Evolutionary conservation across 2,329 filamentous ascomycete genomes (phyloP).

Genomic region (Venturia nashicola): DNA sequence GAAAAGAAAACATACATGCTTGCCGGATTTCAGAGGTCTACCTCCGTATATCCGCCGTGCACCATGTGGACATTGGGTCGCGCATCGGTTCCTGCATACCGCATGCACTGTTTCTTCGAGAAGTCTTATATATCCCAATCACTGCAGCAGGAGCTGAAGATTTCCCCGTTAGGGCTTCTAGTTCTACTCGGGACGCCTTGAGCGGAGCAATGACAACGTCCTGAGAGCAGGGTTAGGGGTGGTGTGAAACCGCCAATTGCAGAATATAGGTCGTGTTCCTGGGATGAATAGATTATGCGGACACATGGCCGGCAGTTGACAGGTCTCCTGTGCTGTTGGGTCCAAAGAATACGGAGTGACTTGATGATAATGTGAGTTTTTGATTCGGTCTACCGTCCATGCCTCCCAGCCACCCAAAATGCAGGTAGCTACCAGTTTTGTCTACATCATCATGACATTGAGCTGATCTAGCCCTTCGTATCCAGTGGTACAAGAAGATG

Average conservation of each 20-base stretch:
- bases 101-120: not conserved
- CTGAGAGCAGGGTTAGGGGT: not conserved
- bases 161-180: not conserved
- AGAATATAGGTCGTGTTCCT: not conserved
- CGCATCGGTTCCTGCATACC: not conserved
- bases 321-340: not conserved
- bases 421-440: not conserved
- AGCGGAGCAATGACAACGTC: not conserved
- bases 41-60: not conserved
- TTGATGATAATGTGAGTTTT: not conserved
- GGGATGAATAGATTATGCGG: not conserved
- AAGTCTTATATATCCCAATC: not conserved
- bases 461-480: slow-evolving; percentile 1
- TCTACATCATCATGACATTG: slow-evolving; percentile 1
- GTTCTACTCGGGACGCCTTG: not conserved
- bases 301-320: not conserved
- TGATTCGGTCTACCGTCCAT: slow-evolving; percentile 7
- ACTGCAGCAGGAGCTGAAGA: not conserved
- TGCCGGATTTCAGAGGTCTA: not conserved
- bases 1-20: not conserved
- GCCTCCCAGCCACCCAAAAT: not conserved
- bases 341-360: not conserved
- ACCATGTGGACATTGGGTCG: not conserved
- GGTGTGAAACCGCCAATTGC: not conserved
- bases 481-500: slow-evolving; percentile 1